Evolutionary conservation across 495 filamentous ascomycete genomes (phyloP).

Genomic region (Trypethelium eluteriae): DNA sequence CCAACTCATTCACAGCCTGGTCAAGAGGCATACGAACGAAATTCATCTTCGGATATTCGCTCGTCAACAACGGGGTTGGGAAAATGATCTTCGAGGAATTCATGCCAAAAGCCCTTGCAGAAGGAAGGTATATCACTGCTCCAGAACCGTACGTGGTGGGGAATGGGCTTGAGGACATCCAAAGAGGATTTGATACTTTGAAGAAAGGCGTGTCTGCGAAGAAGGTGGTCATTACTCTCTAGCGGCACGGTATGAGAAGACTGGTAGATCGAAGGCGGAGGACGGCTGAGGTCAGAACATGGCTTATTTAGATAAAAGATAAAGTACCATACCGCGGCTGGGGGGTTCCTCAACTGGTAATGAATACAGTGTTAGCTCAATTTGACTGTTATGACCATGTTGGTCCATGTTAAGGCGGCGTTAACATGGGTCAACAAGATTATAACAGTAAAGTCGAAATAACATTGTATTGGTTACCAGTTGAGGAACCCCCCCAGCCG

Average conservation of each 20-base stretch:
- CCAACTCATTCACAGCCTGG: background rate
- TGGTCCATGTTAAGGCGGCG: no score
- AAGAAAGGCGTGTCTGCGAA: slow-evolving; percentile 31
- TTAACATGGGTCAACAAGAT: no score
- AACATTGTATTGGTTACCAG: no score
- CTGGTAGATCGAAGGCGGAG: no score
- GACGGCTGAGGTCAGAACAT: no score
- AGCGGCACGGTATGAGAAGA: background rate
- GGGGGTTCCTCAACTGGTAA: no score
- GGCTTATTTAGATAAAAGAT: no score
- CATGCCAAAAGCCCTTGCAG: slow-evolving; percentile 17
- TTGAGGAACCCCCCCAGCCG: no score
- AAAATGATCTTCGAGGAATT: slow-evolving; percentile 22
- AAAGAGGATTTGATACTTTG: slow-evolving; percentile 29
- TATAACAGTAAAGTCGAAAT: no score
- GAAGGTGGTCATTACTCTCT: slow-evolving; percentile 34
- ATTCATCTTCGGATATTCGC: slow-evolving; percentile 12
- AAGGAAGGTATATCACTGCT: slow-evolving; percentile 7
- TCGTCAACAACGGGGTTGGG: slow-evolving; percentile 20
- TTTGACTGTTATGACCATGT: no score
- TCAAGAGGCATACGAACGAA: slow-evolving; percentile 13
- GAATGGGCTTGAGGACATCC: slow-evolving; percentile 30
- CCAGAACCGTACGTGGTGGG: slow-evolving; percentile 32
- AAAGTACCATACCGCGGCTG: no score
- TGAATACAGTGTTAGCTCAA: no score